phyloP scores from a whole-genome alignment of 192 early-diverging fungal genomes.

The Mortierella hygrophila region DNA sequence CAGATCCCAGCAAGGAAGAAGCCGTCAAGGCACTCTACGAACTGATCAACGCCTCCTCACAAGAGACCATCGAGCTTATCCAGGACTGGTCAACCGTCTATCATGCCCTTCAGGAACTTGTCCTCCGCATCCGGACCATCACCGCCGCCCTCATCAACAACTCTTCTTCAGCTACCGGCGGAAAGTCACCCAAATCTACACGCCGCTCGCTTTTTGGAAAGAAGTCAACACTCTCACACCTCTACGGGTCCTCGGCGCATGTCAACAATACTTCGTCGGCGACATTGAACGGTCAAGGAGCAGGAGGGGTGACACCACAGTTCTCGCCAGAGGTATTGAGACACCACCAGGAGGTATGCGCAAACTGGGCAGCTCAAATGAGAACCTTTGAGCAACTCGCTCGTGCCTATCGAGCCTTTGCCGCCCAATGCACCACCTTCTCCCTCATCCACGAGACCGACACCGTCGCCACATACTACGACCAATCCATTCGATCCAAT shows the following conservation, averaged over 20 bases:
- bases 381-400: conserved; percentile 30
- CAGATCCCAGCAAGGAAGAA: conserved; percentile 4
- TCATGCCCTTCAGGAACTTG: conserved; percentile 26
- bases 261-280: background rate
- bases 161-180: too few species aligned
- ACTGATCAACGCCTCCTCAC: background rate
- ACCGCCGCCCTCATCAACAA: background rate
- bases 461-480: background rate
- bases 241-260: background rate
- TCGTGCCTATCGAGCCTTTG: conserved; percentile 17
- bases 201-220: conserved; percentile 14
- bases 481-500: background rate
- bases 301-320: background rate
- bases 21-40: conserved; percentile 16
- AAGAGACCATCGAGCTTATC: conserved; percentile 33
- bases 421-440: conserved; percentile 10
- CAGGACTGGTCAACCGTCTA: conserved; percentile 29
- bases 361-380: conserved; percentile 34
- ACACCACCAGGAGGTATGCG: conserved; percentile 19
- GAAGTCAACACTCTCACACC: background rate
- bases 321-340: conserved; percentile 13
- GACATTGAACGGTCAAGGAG: background rate
- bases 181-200: conserved; percentile 1
- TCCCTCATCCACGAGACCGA: conserved; percentile 9
- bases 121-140: conserved; percentile 5